phyloP scores from a whole-genome alignment of 306 rosid genomes.

The Cyclanthera cordifolia region DNA sequence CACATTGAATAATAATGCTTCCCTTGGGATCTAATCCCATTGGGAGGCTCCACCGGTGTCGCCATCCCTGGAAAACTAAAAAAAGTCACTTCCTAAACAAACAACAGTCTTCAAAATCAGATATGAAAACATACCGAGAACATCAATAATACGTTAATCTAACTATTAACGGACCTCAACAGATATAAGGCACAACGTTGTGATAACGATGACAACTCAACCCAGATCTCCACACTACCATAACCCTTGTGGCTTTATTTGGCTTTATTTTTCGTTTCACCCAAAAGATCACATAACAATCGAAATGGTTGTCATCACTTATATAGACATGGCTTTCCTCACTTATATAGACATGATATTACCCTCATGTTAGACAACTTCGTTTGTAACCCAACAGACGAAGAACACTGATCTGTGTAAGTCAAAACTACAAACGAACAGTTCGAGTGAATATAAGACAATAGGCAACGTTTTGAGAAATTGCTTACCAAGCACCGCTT shows the following conservation, averaged over 20 bases:
- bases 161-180: neutral
- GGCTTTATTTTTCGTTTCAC: no score
- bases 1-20: slow-evolving; percentile 90
- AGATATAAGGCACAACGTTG: neutral
- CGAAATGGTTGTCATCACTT: no score
- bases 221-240: no score
- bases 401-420: neutral
- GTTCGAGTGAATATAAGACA: neutral
- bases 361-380: no score
- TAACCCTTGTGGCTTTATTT: no score
- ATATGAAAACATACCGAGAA: neutral
- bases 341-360: no score
- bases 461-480: neutral
- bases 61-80: slow-evolving; percentile 39
- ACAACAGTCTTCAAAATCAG: neutral
- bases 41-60: slow-evolving; percentile 88
- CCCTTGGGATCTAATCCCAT: slow-evolving; percentile 54
- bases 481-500: neutral
- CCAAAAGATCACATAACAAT: no score
- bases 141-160: neutral
- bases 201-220: no score
- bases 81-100: slow-evolving; percentile 1
- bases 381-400: no score
- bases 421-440: neutral
- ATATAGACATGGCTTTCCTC: no score